Percentiles rank a stretch among this genome's conserved stretches.
These are phyloP conservation scores for Talaromyces pinophilus DNA, from an alignment of 2,329 filamentous ascomycete species.

Conservation along the genomic window DNA sequence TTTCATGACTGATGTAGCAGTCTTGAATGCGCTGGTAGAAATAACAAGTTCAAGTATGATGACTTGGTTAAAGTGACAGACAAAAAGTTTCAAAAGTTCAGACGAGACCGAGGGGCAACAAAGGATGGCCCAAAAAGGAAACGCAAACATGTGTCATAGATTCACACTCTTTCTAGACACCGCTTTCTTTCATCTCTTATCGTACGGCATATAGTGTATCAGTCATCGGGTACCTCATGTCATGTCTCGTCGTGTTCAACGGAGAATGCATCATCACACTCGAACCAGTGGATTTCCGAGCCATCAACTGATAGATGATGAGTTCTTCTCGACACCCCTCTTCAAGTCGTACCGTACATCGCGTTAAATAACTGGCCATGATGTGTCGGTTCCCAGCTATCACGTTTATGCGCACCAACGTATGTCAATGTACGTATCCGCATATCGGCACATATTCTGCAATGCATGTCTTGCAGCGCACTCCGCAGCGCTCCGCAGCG, in stretches of 20 bases:
- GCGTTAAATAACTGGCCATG: too few relatives aligned
- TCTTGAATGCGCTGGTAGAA: not conserved
- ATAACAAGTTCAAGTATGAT: not conserved
- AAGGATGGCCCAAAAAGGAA: conserved; percentile 4
- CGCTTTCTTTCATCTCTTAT: not conserved
- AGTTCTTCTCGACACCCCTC: too few relatives aligned
- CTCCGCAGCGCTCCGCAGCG: too few relatives aligned
- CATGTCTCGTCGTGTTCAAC: not conserved
- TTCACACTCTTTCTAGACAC: not conserved
- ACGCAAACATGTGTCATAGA: not conserved
- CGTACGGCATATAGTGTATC: not conserved
- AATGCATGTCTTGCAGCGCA: too few relatives aligned
- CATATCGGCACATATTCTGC: too few relatives aligned
- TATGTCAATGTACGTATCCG: too few relatives aligned
- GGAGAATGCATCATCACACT: not conserved
- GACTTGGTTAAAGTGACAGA: not conserved
- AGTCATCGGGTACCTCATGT: not conserved
- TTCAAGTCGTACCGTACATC: too few relatives aligned
- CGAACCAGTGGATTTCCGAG: too few relatives aligned
- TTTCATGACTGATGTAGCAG: not conserved
- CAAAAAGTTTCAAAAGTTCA: not conserved
- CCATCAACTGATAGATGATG: too few relatives aligned
- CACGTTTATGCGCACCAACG: too few relatives aligned
- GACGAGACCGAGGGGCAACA: conserved; percentile 6
- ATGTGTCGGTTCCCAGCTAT: too few relatives aligned